Base-by-base conservation (phyloP, 768 basidiomycete species). In the Termitomyces sp. region DNA sequence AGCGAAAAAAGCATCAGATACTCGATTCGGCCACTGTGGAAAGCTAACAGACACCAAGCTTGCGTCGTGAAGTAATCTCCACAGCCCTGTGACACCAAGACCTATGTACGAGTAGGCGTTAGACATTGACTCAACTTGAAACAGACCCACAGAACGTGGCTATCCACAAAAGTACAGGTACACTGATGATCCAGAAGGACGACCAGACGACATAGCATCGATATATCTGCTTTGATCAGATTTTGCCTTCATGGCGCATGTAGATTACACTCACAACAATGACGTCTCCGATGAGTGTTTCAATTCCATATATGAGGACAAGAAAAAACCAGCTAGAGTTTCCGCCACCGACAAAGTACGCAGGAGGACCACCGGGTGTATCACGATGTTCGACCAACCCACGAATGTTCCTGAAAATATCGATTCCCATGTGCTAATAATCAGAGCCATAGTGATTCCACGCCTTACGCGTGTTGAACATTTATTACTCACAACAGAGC, bases 161-260 rank as follows among this genome's bases (percentile, higher is more conserved):
- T 24, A 54, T 18, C 58, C 58, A 59, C 9, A 54, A 22, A 5
- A 59, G 18, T 6, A 33, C 37, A 42, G 58, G 58, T 13, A 59
- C 16, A 31, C 27, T 6, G 4, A 52, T 52, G 11, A 52, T 44
- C 57, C 57, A 58, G 1, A 51, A 45, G 9, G 48, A 51, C 4
- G 57, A 39, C 48, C 48, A 57, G n/a, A 57, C 48, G 24, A 57
- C 37, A 50, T 57, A 57, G 18, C 57, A 57, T n/a, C 57, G 48
- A 18, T 57, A 57, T 31, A 57, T 42, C 57, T 57, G 12, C 6
- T 22, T 20, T 15, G 22, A 16, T 2, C 7, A 18, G 13, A 3
- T 42, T 4, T 30, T 41, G 27, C 13, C 3, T 1, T 22, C 3
- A 34, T 50, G 6, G 20, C 11, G 13, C 15, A 12, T 4, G 41